Evolutionary conservation across 257 asterid species (phyloP).

Genomic region (Solanum raphanifolium): DNA sequence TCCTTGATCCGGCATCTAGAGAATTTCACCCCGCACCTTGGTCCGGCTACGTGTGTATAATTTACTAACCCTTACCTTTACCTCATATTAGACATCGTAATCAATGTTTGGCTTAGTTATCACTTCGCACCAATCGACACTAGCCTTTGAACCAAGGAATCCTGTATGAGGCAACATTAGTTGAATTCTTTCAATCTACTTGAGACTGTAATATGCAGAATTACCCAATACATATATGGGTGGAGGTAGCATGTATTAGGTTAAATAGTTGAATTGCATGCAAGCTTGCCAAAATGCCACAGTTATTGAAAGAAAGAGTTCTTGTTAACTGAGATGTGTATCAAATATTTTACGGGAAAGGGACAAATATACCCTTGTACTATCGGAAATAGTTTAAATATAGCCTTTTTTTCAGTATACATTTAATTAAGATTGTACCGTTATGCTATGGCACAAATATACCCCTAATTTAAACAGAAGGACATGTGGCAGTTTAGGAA

Average conservation of each 20-base stretch:
- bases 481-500: not conserved
- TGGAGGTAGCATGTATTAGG: not conserved
- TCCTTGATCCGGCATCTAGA: too few relatives aligned
- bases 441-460: not conserved
- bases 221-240: not conserved
- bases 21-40: too few relatives aligned
- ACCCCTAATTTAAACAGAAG: not conserved
- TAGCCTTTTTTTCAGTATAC: not conserved
- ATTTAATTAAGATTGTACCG: not conserved
- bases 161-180: not conserved
- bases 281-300: not conserved
- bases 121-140: too few relatives aligned
- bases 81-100: too few relatives aligned
- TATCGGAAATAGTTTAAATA: not conserved
- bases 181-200: not conserved
- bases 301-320: not conserved
- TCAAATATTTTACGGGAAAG: not conserved
- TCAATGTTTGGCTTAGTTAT: too few relatives aligned
- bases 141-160: not conserved
- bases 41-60: too few relatives aligned
- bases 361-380: not conserved
- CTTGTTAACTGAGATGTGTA: not conserved
- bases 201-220: not conserved
- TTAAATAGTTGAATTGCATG: not conserved
- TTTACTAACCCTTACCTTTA: too few relatives aligned